A percentile compares a stretch with the other conserved stretches of the same genome.
phyloP scores from a whole-genome alignment of 2,329 filamentous ascomycete genomes.

The Fusarium liriodendri region DNA sequence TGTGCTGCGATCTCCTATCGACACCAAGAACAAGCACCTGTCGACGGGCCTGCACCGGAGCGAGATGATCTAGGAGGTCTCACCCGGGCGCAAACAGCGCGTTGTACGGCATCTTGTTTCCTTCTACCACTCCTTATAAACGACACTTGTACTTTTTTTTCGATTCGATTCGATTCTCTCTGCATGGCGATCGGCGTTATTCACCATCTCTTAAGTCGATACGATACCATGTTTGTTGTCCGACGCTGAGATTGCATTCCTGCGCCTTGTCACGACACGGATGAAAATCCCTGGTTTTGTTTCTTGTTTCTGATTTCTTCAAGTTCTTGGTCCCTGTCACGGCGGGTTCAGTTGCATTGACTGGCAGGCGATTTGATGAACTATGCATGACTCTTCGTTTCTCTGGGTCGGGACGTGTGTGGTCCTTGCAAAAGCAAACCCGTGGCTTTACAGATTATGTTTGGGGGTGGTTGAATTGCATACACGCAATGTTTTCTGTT shows the following conservation, averaged over 20 bases:
- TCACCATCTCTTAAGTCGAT: slow-evolving; percentile 33
- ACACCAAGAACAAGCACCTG: slow-evolving; percentile 51
- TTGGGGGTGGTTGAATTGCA: slow-evolving; percentile 31
- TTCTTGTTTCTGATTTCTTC: slow-evolving; percentile 16
- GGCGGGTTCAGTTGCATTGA: slow-evolving; percentile 5
- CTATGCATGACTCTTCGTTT: slow-evolving; percentile 25
- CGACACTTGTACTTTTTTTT: slow-evolving; percentile 10
- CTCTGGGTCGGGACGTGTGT: slow-evolving; percentile 17
- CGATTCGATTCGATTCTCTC: slow-evolving; percentile 39
- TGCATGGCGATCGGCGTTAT: slow-evolving; percentile 57
- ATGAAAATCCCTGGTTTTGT: slow-evolving; percentile 12
- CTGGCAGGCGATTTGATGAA: slow-evolving; percentile 7
- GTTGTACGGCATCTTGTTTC: slow-evolving; percentile 18
- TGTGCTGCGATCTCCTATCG: slow-evolving; percentile 48
- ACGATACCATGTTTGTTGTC: slow-evolving; percentile 33
- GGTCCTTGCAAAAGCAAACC: slow-evolving; percentile 20
- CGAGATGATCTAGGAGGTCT: slow-evolving; percentile 63
- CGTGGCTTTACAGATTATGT: slow-evolving; percentile 37
- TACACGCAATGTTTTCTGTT: slow-evolving; percentile 14
- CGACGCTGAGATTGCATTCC: slow-evolving; percentile 20
- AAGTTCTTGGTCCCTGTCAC: not conserved
- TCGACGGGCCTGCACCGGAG: slow-evolving; percentile 64
- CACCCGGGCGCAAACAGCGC: slow-evolving; percentile 7
- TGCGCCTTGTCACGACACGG: slow-evolving; percentile 6
- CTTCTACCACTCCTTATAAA: slow-evolving; percentile 36